Evolutionary conservation across 768 basidiomycete genomes (phyloP).

Genomic region (Lentinula boryana): DNA sequence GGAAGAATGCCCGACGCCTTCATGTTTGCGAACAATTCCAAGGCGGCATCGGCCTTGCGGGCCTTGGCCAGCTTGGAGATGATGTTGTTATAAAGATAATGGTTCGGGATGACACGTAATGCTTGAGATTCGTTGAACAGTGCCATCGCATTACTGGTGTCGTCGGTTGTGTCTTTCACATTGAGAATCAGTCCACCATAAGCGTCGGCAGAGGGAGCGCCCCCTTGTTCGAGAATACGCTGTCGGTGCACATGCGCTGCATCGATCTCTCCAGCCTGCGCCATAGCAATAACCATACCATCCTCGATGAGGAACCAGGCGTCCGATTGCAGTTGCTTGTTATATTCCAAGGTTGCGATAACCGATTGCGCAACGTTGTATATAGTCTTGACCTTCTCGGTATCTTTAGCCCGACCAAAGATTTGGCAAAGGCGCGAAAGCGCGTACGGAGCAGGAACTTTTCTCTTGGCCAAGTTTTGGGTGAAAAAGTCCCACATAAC

Average conservation of each 20-base stretch:
- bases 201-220: constrained; percentile 79
- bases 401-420: constrained; percentile 57
- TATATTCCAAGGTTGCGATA: constrained; percentile 36
- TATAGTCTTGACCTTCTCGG: constrained; percentile 55
- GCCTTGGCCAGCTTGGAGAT: constrained; percentile 95
- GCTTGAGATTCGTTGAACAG: constrained; percentile 76
- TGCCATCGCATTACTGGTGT: constrained; percentile 79
- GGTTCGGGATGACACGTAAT: constrained; percentile 67
- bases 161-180: constrained; percentile 94
- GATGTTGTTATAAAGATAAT: constrained; percentile 94
- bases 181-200: constrained; percentile 87
- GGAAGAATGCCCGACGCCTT: constrained; percentile 56
- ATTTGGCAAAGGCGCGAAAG: constrained; percentile 61
- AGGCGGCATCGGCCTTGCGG: constrained; percentile 83
- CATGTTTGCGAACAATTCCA: constrained; percentile 88
- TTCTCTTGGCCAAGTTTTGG: not conserved
- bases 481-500: not conserved
- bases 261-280: constrained; percentile 75
- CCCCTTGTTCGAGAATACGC: constrained; percentile 71
- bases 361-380: constrained; percentile 67
- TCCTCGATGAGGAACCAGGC: constrained; percentile 83
- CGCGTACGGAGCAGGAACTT: constrained; percentile 42
- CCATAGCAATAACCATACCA: constrained; percentile 81
- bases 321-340: constrained; percentile 40
- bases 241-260: constrained; percentile 75